A percentile compares a stretch with the other conserved stretches of the same genome.
These are phyloP conservation scores for Jatropha curcas DNA, from an alignment of 345 rosid genomes.

Conservation along the genomic window DNA sequence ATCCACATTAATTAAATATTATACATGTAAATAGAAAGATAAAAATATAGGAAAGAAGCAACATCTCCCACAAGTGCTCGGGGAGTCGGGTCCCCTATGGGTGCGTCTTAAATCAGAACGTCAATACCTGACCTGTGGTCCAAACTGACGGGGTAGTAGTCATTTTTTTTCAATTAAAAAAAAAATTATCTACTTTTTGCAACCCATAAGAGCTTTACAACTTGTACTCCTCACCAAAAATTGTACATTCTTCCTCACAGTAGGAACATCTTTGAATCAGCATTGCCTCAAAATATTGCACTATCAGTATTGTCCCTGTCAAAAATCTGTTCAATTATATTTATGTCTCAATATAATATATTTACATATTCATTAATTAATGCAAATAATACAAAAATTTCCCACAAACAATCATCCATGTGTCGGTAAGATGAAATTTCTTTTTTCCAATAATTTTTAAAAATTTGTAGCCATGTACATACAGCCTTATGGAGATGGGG, in stretches of 20 bases:
- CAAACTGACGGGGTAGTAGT: too few relatives aligned
- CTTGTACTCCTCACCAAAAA: too few relatives aligned
- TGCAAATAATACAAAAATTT: not conserved
- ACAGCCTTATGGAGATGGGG: not conserved
- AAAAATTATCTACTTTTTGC: not conserved
- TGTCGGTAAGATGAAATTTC: conserved; percentile 29
- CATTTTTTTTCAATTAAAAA: too few relatives aligned
- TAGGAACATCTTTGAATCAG: too few relatives aligned
- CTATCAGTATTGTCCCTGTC: conserved; percentile 9
- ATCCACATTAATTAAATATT: too few relatives aligned
- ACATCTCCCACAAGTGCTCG: too few relatives aligned
- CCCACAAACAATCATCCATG: conserved; percentile 1
- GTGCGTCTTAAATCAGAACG: too few relatives aligned
- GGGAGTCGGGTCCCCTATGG: too few relatives aligned
- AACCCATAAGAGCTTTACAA: not conserved
- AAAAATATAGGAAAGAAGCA: too few relatives aligned
- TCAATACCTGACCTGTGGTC: too few relatives aligned
- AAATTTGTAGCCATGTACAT: not conserved
- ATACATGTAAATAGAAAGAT: not conserved
- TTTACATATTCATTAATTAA: not conserved
- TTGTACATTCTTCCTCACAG: not conserved
- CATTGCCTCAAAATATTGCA: conserved; percentile 5
- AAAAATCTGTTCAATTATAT: not conserved
- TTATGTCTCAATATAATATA: not conserved
- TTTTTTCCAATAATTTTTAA: not conserved